Evolutionary conservation across 768 basidiomycete species (phyloP).

Genomic region (Nevesoporus exiguus): DNA sequence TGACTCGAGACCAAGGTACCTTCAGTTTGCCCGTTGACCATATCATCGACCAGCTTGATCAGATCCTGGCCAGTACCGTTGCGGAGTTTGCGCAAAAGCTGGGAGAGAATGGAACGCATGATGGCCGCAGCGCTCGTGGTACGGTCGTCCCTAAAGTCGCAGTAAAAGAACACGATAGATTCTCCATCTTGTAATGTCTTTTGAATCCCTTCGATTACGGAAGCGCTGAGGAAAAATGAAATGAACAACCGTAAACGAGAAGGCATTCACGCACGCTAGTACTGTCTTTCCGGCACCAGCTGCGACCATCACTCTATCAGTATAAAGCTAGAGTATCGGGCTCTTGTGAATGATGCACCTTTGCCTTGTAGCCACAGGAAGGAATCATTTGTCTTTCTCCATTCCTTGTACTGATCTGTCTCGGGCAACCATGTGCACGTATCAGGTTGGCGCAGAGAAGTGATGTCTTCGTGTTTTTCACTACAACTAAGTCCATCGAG

Average conservation of each 20-base stretch:
- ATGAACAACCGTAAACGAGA: too few relatives aligned
- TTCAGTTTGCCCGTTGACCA: background rate
- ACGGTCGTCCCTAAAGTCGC: constrained; percentile 11
- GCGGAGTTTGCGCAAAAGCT: constrained; percentile 6
- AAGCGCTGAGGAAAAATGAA: background rate
- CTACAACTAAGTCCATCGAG: constrained; percentile 1
- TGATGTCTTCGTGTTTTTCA: background rate
- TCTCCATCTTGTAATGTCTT: background rate
- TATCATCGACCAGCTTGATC: background rate
- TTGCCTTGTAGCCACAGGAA: constrained; percentile 12
- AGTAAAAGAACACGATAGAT: constrained; percentile 16
- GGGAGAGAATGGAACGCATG: constrained; percentile 15
- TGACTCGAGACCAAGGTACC: background rate
- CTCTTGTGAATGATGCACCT: background rate
- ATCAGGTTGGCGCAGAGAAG: background rate
- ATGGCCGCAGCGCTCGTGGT: background rate
- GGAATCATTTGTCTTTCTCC: background rate
- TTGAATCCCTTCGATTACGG: background rate
- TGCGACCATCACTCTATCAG: background rate
- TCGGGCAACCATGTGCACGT: constrained; percentile 6
- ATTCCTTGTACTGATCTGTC: background rate
- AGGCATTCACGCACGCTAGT: background rate
- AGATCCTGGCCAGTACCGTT: background rate
- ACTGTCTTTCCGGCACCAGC: constrained; percentile 20
- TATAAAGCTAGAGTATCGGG: background rate